Conservation (phyloP, 2,329 filamentous ascomycete genomes). For the Fusarium tuaranense region DNA sequence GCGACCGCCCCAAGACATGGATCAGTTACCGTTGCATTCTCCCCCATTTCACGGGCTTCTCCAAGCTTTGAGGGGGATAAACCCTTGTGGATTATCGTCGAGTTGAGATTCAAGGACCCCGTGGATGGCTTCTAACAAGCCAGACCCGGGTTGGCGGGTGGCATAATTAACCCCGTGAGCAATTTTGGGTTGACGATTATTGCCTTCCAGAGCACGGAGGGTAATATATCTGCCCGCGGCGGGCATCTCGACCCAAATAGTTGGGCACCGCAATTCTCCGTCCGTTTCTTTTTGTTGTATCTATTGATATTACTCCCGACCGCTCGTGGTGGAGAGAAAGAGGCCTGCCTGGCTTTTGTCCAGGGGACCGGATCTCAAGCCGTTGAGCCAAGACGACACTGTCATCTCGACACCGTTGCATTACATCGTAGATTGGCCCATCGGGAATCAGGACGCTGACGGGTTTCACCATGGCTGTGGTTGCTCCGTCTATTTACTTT, state of each 20-base stretch:
- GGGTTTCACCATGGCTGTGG: not conserved
- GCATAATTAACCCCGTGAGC: not conserved
- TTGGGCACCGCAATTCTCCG: not conserved
- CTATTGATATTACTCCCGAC: not conserved
- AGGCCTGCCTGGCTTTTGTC: not conserved
- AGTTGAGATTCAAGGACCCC: slow-evolving; percentile 10
- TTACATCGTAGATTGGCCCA: slow-evolving; percentile 9
- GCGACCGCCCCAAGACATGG: slow-evolving; percentile 22
- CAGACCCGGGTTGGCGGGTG: not conserved
- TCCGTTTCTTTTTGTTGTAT: not conserved
- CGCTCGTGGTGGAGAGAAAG: not conserved
- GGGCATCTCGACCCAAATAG: not conserved
- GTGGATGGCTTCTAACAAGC: slow-evolving; percentile 10
- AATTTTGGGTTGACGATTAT: not conserved
- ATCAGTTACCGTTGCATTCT: slow-evolving; percentile 11
- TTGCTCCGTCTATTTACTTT: slow-evolving; percentile 7
- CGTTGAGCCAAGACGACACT: not conserved
- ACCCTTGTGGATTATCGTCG: slow-evolving; percentile 7
- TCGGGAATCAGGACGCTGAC: not conserved
- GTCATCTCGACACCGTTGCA: slow-evolving; percentile 13
- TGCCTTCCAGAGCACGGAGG: not conserved
- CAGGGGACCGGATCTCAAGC: not conserved
- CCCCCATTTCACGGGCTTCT: not conserved
- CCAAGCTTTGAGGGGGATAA: not conserved
- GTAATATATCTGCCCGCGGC: slow-evolving; percentile 1